These are phyloP conservation scores for Candida odintsovae DNA, from an alignment of 805 yeast species.

Conservation along the genomic window DNA sequence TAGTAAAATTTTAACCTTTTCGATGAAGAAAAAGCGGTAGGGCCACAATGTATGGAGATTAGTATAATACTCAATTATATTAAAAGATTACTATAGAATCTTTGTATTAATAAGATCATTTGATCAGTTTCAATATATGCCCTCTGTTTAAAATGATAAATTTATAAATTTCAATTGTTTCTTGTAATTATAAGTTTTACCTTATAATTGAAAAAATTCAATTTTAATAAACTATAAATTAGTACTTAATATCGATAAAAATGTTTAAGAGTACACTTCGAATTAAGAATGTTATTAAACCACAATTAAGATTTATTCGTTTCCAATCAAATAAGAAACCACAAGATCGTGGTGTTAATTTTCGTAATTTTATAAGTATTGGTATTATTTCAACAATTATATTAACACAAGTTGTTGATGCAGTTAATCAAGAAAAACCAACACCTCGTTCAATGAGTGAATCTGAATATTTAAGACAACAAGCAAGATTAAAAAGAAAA, in stretches of 20 bases:
- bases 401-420: slow-evolving; percentile 32
- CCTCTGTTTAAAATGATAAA: too few relatives aligned
- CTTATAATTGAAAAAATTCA: not conserved
- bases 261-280: not conserved
- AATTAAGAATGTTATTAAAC: not conserved
- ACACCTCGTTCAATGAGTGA: slow-evolving; percentile 26
- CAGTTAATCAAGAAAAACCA: slow-evolving; percentile 30
- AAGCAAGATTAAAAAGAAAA: slow-evolving; percentile 47
- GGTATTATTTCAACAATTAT: slow-evolving; percentile 41
- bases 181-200: too few relatives aligned
- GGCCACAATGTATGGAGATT: too few relatives aligned
- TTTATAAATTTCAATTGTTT: too few relatives aligned
- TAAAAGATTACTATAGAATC: too few relatives aligned
- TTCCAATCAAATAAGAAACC: slow-evolving; percentile 1
- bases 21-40: too few relatives aligned
- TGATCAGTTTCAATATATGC: too few relatives aligned
- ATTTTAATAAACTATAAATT: too few relatives aligned
- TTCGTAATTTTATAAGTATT: slow-evolving; percentile 35
- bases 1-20: too few relatives aligned
- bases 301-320: slow-evolving; percentile 6
- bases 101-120: too few relatives aligned
- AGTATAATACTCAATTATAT: too few relatives aligned
- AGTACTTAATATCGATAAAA: too few relatives aligned
- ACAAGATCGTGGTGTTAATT: slow-evolving; percentile 29
- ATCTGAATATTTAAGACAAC: slow-evolving; percentile 36